Conservation (phyloP, 164 flowering plant genomes). For the Kalanchoe fedtschenkoi region DNA sequence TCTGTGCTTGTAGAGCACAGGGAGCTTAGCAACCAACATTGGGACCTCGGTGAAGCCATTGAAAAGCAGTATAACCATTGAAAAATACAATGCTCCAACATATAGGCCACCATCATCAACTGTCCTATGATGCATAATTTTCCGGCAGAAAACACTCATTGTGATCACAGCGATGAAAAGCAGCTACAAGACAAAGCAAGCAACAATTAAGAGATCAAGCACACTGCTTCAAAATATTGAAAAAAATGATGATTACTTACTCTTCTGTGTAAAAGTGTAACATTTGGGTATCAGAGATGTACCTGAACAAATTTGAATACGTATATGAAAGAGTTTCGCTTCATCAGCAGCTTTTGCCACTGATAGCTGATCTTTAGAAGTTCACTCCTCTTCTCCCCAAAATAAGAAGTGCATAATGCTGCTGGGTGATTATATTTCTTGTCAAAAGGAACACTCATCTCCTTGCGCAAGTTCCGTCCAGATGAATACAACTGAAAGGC, state of each 20-base stretch:
- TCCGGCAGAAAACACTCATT: slow-evolving; percentile 88
- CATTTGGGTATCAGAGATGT: slow-evolving; percentile 8
- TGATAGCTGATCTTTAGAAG: slow-evolving; percentile 68
- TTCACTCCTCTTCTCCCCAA: slow-evolving; percentile 58
- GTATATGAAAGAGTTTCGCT: slow-evolving; percentile 82
- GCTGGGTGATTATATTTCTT: slow-evolving; percentile 78
- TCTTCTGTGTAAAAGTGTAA: not conserved
- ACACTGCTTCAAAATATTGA: not conserved
- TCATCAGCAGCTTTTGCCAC: slow-evolving; percentile 87
- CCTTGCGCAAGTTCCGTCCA: slow-evolving; percentile 51
- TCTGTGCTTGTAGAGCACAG: slow-evolving; percentile 89
- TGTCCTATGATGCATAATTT: slow-evolving; percentile 61
- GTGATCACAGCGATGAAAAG: slow-evolving; percentile 78
- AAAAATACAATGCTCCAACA: slow-evolving; percentile 81
- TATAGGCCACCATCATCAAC: slow-evolving; percentile 74
- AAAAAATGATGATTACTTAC: not conserved
- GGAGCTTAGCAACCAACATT: slow-evolving; percentile 86
- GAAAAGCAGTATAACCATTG: slow-evolving; percentile 77
- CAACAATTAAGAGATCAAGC: not conserved
- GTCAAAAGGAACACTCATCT: slow-evolving; percentile 64
- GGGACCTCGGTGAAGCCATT: slow-evolving; percentile 96
- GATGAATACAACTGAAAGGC: slow-evolving; percentile 53
- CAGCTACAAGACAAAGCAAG: slow-evolving; percentile 39
- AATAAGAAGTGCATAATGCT: slow-evolving; percentile 62
- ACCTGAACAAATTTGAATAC: slow-evolving; percentile 91